A percentile compares a stretch with the other conserved stretches of the same genome.
Evolutionary conservation across 495 filamentous ascomycete genomes (phyloP).

Genomic region (Penicillium robsamsonii): DNA sequence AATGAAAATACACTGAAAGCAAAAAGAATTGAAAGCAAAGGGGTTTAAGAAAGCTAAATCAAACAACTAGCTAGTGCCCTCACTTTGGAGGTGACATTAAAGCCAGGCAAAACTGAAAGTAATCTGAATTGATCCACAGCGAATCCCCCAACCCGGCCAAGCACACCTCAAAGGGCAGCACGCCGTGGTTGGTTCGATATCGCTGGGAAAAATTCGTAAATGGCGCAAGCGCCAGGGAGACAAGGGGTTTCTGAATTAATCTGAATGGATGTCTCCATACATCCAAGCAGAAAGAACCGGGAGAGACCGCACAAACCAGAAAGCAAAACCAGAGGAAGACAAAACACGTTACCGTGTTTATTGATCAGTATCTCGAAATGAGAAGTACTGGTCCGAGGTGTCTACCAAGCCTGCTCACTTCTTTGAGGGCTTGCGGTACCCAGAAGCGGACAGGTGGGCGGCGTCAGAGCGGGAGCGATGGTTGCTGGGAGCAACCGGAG

Average conservation of each 20-base stretch:
- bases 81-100: background rate
- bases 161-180: background rate
- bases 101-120: background rate
- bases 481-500: background rate
- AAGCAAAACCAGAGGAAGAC: background rate
- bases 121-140: background rate
- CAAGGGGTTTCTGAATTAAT: background rate
- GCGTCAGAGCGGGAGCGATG: conserved; percentile 2
- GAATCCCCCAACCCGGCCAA: conserved; percentile 1
- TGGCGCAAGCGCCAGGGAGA: background rate
- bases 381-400: background rate
- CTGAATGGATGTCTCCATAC: conserved; percentile 2
- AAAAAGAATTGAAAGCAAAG: background rate
- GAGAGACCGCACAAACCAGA: background rate
- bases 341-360: background rate
- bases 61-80: background rate
- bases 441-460: background rate
- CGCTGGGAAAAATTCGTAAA: background rate
- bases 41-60: background rate
- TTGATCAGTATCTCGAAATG: background rate
- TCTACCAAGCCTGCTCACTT: background rate
- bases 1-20: background rate
- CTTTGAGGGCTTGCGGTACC: background rate
- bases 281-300: background rate
- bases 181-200: background rate